Evolutionary conservation across 768 basidiomycete species (phyloP).

Genomic region (Suillus luteus): DNA sequence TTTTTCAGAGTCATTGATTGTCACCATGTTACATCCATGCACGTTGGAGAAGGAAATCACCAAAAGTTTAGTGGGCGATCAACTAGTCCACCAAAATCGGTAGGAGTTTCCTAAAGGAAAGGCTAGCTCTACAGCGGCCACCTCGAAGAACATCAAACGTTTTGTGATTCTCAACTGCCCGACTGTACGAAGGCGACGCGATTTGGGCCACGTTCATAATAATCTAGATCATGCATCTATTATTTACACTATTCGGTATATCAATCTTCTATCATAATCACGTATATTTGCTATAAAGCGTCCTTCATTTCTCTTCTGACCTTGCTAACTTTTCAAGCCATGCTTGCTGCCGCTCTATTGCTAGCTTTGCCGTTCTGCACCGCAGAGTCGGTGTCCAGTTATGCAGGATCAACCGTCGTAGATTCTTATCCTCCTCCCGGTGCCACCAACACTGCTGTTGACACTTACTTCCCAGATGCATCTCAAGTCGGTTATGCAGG

Average conservation of each 20-base stretch:
- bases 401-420: slow-evolving; percentile 44
- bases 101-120: background rate
- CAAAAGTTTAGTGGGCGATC: no score
- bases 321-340: background rate
- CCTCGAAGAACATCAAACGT: background rate
- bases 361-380: slow-evolving; percentile 12
- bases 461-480: slow-evolving; percentile 43
- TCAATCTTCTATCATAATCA: background rate
- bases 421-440: slow-evolving; percentile 45
- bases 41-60: background rate
- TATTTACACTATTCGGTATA: no score
- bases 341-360: slow-evolving; percentile 11
- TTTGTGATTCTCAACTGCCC: background rate
- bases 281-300: background rate
- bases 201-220: no score
- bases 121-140: no score
- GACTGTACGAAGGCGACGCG: no score
- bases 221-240: no score
- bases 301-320: background rate
- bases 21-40: background rate
- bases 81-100: background rate
- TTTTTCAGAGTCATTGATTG: background rate
- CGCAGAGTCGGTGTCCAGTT: slow-evolving; percentile 34
- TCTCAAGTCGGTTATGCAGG: slow-evolving; percentile 48
- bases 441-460: slow-evolving; percentile 36